Evolutionary conservation across 768 basidiomycete species (phyloP), one percentile per base, ranked within the genome.

Genomic region (Hydnomerulius pinastri): DNA sequence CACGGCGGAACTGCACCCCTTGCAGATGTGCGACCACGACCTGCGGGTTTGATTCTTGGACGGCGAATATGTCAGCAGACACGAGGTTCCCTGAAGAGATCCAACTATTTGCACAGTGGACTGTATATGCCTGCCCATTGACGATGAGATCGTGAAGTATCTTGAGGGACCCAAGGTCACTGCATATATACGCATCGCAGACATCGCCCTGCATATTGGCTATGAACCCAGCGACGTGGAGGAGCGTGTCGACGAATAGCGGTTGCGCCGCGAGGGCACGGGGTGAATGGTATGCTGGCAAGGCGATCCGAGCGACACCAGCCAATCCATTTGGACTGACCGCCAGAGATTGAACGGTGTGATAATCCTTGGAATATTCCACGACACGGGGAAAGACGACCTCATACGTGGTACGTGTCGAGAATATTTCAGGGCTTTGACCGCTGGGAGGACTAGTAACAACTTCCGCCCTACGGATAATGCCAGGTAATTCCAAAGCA

Each of bases 151-250:
- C 61, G 2, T 78, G 71, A 1, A 86, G 58, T 5, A 81, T 59
- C 48, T 75, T 74, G 35, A 85, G 69, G 5, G 71, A 59, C 13
- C 73, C 78, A 25, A 87, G 71, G 20, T 77, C 73, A 24, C 68
- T 77, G 71, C 87, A 90, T 46, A 90, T 84, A 61, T 79, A 85
- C 1, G 77, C 83, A 46, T 86, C 78, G 23, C 78, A 69, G 21
- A 71, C 46, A 9, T 69, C 64, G 7, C 76, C 79, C 33, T 74
- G 77, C 59, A 81, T 61, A 63, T 90, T 90, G 21, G 81, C 76
- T 28, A 88, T 68, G 65, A 90, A 87, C 3, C 88, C 88, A 0
- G 86, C 80, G 30, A 80, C 75, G 50, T 90, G 88, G 25, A 88
- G 69, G 25, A 90, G 69, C 0, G 83, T 80, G 54, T 90, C 87